Percentiles rank a stretch among this genome's conserved stretches.
phyloP scores from a whole-genome alignment of 805 yeast species.

The Candida odintsovae region DNA sequence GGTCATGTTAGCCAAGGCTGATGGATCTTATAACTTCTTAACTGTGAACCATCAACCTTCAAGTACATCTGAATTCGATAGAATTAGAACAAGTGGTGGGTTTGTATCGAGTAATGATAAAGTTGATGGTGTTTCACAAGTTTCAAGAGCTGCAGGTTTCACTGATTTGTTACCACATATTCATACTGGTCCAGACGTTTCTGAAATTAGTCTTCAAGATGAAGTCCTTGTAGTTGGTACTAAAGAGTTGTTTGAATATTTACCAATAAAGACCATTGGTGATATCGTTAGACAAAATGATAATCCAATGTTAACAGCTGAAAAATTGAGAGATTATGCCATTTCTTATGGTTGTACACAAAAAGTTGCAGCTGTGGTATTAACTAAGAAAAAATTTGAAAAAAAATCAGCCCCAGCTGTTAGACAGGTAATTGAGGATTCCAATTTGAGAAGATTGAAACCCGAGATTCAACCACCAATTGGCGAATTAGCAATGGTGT shows the following conservation, averaged over 20 bases:
- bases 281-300: slow-evolving; percentile 80
- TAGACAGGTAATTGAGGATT: slow-evolving; percentile 61
- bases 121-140: slow-evolving; percentile 74
- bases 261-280: slow-evolving; percentile 80
- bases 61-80: slow-evolving; percentile 66
- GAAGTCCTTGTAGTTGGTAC: slow-evolving; percentile 84
- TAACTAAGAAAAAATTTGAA: slow-evolving; percentile 53
- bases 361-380: slow-evolving; percentile 73
- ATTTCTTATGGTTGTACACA: slow-evolving; percentile 84
- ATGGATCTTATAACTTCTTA: slow-evolving; percentile 72
- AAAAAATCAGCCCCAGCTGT: slow-evolving; percentile 29
- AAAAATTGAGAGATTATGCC: slow-evolving; percentile 88
- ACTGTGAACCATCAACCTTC: slow-evolving; percentile 85
- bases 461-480: slow-evolving; percentile 93
- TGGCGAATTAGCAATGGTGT: slow-evolving; percentile 91
- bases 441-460: slow-evolving; percentile 74
- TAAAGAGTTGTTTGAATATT: slow-evolving; percentile 76
- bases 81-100: slow-evolving; percentile 90
- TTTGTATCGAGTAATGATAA: slow-evolving; percentile 80
- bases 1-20: slow-evolving; percentile 70
- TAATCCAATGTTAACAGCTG: slow-evolving; percentile 89
- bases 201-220: slow-evolving; percentile 58
- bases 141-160: slow-evolving; percentile 91
- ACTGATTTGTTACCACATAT: slow-evolving; percentile 81
- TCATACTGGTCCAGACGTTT: slow-evolving; percentile 80